phyloP scores from a whole-genome alignment of 1,284 basidiomycete species.

The Puccinia hordei region DNA sequence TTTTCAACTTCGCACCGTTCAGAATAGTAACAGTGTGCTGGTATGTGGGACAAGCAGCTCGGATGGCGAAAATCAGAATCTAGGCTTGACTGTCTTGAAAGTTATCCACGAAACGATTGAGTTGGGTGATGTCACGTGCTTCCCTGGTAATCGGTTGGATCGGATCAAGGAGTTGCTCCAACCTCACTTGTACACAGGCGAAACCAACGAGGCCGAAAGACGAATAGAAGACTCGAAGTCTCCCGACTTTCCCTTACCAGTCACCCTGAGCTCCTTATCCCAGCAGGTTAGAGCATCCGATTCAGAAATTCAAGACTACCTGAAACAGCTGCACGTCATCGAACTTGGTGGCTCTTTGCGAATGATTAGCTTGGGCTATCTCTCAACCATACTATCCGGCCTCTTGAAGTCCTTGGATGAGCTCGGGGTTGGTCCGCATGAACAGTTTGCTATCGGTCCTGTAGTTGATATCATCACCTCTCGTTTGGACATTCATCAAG shows the following conservation, averaged over 20 bases:
- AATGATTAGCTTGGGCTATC: constrained; percentile 39
- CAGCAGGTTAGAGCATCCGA: constrained; percentile 36
- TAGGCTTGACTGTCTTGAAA: constrained; percentile 34
- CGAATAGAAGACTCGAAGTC: neutral
- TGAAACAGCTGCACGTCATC: constrained; percentile 28
- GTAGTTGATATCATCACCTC: constrained; percentile 23
- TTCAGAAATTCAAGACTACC: constrained; percentile 22
- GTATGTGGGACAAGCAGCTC: constrained; percentile 23
- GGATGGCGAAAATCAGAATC: neutral
- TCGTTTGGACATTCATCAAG: constrained; percentile 17
- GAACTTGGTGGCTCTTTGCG: constrained; percentile 14
- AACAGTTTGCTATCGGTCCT: constrained; percentile 21
- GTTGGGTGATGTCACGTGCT: constrained; percentile 19
- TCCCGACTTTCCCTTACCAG: neutral
- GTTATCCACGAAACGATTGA: constrained; percentile 45
- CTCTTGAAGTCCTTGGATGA: constrained; percentile 28
- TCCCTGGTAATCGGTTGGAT: constrained; percentile 39
- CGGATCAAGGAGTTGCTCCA: constrained; percentile 36
- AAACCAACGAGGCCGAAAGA: constrained; percentile 27
- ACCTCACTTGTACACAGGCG: constrained; percentile 31
- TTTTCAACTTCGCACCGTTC: constrained; percentile 39
- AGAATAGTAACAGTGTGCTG: constrained; percentile 50
- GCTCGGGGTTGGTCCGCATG: constrained; percentile 31
- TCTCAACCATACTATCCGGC: constrained; percentile 26
- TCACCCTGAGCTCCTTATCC: constrained; percentile 26